Evolutionary conservation across 2,329 filamentous ascomycete species (phyloP), one percentile per base, ranked within the genome.

Genomic region (Sporothrix brasiliensis): DNA sequence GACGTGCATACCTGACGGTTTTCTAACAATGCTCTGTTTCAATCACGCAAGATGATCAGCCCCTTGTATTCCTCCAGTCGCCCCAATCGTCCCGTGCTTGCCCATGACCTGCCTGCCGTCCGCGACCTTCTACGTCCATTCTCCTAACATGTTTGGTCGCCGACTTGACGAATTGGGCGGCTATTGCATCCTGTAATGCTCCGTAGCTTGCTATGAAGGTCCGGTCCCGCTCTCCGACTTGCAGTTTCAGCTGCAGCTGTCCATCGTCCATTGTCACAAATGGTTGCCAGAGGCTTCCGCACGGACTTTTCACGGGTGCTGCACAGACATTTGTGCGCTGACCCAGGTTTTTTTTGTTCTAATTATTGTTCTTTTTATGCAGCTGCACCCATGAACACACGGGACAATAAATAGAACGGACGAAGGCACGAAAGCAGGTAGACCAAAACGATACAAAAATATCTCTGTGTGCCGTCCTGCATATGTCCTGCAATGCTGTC

Each of bases 1-100:
- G 7, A 54, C 21, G 52, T 41, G 21, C 30, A 44, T 44, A 60
- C 24, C n/a, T 47, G 10, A 63, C 39, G 58, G 30, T 63, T 44
- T 47, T 44, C 58, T 16, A 27, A 66, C 44, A 47, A 52, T 52
- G 11, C 52, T 50, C 24, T 63, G 44, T 66, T 66, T 50, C 61
- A 52, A 66, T 66, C 61, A 66, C 44, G 41, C 24, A 52, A 66
- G 44, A 50, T n/a, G 16, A 66, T 63, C 65, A 19, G 34, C 24
- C 9, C 10, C 13, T 54, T 16, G 27, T 30, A 30, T 47, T 63
- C 14, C 14, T 10, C 39, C 4, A n/a, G 2, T 34, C 24, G 34
- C n/a, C 39, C 11, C 56, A 21, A 3, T 24, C 39, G 19, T 63
- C 41, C 39, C 39, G 58, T 47, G 39, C 24, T n/a, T 58, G 14